Conservation (phyloP, 2,329 filamentous ascomycete genomes). For the Fusarium albosuccineum region DNA sequence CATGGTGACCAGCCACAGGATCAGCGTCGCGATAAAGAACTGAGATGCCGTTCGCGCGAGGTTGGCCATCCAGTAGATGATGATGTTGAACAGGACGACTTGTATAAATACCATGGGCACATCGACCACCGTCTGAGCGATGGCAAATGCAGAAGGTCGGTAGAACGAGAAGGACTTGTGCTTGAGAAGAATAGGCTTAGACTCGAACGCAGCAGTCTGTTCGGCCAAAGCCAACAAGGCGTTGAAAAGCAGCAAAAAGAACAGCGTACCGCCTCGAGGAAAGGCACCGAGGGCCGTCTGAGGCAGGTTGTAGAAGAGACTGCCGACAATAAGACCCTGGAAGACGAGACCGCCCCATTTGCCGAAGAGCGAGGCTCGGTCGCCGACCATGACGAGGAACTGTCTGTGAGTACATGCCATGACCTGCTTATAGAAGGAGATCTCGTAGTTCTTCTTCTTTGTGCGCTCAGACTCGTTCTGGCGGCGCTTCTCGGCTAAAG, state of each 20-base stretch:
- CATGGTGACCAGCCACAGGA: slow-evolving; percentile 70
- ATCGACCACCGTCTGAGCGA: slow-evolving; percentile 71
- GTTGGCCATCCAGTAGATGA: slow-evolving; percentile 83
- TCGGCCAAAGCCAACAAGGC: slow-evolving; percentile 80
- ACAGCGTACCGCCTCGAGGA: slow-evolving; percentile 61
- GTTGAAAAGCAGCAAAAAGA: slow-evolving; percentile 67
- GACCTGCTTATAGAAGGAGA: slow-evolving; percentile 81
- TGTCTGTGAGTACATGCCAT: slow-evolving; percentile 78
- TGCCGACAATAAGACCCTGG: slow-evolving; percentile 81
- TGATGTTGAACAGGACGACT: slow-evolving; percentile 75
- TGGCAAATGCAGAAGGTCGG: slow-evolving; percentile 67
- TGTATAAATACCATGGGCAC: slow-evolving; percentile 73
- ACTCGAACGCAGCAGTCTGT: slow-evolving; percentile 73
- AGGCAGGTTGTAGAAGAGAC: slow-evolving; percentile 79
- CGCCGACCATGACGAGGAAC: slow-evolving; percentile 82
- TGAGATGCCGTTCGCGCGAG: slow-evolving; percentile 74
- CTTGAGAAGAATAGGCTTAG: slow-evolving; percentile 75
- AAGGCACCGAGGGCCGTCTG: slow-evolving; percentile 74
- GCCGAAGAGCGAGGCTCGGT: slow-evolving; percentile 80
- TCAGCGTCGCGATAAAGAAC: slow-evolving; percentile 75
- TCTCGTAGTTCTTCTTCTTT: slow-evolving; percentile 78
- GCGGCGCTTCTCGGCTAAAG: slow-evolving; percentile 55
- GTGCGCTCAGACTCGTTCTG: slow-evolving; percentile 77
- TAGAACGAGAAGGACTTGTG: slow-evolving; percentile 80
- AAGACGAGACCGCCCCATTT: slow-evolving; percentile 85